phyloP scores from a whole-genome alignment of 163 green algal species.

The Volvox carteri region DNA sequence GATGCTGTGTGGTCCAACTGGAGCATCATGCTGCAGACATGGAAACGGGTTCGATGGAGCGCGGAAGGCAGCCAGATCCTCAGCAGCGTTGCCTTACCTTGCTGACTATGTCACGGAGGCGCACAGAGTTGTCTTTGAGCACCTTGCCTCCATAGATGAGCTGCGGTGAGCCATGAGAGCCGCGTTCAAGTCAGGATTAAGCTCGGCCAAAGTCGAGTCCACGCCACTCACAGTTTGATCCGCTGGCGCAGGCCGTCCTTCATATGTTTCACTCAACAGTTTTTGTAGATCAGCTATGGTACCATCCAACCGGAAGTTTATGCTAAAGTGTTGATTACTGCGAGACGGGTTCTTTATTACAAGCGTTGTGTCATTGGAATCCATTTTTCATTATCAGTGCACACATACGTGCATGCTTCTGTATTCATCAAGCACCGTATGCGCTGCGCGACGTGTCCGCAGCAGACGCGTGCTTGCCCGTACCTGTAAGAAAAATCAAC shows the following conservation, averaged over 20 bases:
- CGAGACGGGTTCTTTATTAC: conserved; percentile 56
- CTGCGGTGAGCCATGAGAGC: conserved; percentile 44
- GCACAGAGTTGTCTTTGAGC: conserved; percentile 61
- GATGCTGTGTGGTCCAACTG: conserved; percentile 63
- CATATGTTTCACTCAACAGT: conserved; percentile 54
- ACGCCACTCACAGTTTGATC: conserved; percentile 67
- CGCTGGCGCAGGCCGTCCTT: conserved; percentile 56
- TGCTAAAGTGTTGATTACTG: conserved; percentile 27
- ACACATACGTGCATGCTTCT: no score
- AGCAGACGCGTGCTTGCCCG: no score
- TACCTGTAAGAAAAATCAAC: no score
- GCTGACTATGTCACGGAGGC: conserved; percentile 62
- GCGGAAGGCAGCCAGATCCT: not conserved
- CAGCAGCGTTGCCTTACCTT: conserved; percentile 49
- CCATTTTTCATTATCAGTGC: no score
- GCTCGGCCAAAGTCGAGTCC: not conserved
- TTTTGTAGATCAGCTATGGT: conserved; percentile 64
- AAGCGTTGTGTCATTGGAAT: conserved; percentile 25
- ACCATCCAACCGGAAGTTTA: conserved; percentile 40
- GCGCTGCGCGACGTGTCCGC: no score
- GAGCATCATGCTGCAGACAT: conserved; percentile 39
- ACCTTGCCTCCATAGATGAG: conserved; percentile 74
- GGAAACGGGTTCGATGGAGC: no score
- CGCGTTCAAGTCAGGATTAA: not conserved
- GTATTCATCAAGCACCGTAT: no score